phyloP scores from a whole-genome alignment of 495 filamentous ascomycete genomes.

The Trichoderma asperelloides region DNA sequence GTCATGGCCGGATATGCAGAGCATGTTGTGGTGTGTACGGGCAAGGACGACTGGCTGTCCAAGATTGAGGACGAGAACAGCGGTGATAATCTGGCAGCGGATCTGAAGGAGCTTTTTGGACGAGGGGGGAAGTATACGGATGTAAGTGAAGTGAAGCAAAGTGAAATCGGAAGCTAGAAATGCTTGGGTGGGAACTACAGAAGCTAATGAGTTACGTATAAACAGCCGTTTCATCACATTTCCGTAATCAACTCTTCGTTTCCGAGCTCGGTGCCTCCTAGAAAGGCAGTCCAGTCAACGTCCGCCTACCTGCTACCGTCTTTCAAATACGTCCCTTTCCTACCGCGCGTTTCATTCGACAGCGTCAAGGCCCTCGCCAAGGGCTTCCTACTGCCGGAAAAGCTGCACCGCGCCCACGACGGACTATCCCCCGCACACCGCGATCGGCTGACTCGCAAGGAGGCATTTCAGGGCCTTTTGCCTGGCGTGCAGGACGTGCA shows the following conservation, averaged over 20 bases:
- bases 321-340: constrained; percentile 66
- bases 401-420: constrained; percentile 50
- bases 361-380: constrained; percentile 46
- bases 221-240: constrained; percentile 71
- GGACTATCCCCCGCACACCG: constrained; percentile 42
- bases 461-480: constrained; percentile 34
- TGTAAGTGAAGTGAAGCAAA: constrained; percentile 40
- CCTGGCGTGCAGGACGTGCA: constrained; percentile 47
- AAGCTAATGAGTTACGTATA: constrained; percentile 12
- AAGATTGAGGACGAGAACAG: constrained; percentile 49
- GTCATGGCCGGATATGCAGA: constrained; percentile 73
- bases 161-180: constrained; percentile 9
- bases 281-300: constrained; percentile 36
- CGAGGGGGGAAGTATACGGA: constrained; percentile 59
- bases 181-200: constrained; percentile 13
- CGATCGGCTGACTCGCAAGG: constrained; percentile 31
- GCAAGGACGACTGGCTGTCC: constrained; percentile 70
- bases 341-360: constrained; percentile 47
- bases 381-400: constrained; percentile 48
- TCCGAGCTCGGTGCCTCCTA: constrained; percentile 32
- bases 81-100: constrained; percentile 56
- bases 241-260: constrained; percentile 66
- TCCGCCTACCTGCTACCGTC: constrained; percentile 67
- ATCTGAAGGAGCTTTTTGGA: constrained; percentile 58
- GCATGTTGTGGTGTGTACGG: constrained; percentile 77